A percentile compares a stretch with the other conserved stretches of the same genome.
phyloP scores from a whole-genome alignment of 75 land plant species.

The Sequoia sempervirens region DNA sequence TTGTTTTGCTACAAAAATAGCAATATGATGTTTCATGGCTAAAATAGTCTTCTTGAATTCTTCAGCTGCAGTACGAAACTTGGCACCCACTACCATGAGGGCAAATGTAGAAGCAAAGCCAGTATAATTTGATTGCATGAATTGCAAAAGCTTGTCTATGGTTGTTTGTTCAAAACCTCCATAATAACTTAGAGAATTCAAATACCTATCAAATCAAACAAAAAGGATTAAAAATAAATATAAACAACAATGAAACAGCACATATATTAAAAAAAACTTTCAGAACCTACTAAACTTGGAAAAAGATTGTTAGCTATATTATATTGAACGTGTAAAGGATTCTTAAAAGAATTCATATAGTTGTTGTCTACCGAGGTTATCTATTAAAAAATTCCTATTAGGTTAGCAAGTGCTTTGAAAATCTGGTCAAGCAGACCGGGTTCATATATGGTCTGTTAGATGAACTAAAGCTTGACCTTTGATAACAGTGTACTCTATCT shows the following conservation, averaged over 20 bases:
- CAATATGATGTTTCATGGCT: conserved; percentile 43
- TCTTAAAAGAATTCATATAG: too few relatives aligned
- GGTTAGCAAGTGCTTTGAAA: too few relatives aligned
- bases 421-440: too few relatives aligned
- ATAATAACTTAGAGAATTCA: conserved; percentile 47
- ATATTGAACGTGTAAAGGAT: too few relatives aligned
- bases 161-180: conserved; percentile 58
- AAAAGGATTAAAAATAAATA: neutral
- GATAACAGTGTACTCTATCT: neutral
- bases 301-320: too few relatives aligned
- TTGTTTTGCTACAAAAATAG: conserved; percentile 30
- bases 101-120: conserved; percentile 42
- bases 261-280: too few relatives aligned
- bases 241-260: too few relatives aligned
- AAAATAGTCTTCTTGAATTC: conserved; percentile 25
- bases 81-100: too few relatives aligned
- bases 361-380: too few relatives aligned
- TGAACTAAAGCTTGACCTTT: neutral
- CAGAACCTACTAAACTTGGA: too few relatives aligned
- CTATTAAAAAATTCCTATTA: too few relatives aligned
- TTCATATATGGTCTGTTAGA: too few relatives aligned
- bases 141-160: conserved; percentile 27
- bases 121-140: conserved; percentile 39
- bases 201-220: conserved; percentile 30
- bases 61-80: conserved; percentile 15